phyloP scores from a whole-genome alignment of 2,329 filamentous ascomycete genomes.

The Fusarium camptoceras region DNA sequence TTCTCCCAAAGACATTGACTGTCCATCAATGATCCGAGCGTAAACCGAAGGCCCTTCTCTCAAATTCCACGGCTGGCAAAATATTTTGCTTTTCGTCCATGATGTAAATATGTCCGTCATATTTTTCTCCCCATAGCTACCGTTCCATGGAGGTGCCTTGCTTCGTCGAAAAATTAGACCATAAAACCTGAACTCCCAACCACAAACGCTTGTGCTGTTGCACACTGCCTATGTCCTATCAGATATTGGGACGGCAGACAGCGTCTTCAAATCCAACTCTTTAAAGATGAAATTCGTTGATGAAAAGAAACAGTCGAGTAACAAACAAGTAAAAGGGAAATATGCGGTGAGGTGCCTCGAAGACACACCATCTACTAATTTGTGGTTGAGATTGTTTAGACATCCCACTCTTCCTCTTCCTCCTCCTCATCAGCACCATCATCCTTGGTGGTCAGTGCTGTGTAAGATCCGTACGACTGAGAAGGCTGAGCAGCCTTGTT shows the following conservation, averaged over 20 bases:
- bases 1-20: slow-evolving; percentile 17
- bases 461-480: slow-evolving; percentile 61
- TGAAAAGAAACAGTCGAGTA: slow-evolving; percentile 39
- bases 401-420: slow-evolving; percentile 65
- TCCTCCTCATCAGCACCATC: slow-evolving; percentile 57
- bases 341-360: slow-evolving; percentile 10
- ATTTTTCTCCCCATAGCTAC: slow-evolving; percentile 21
- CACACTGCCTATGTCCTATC: slow-evolving; percentile 37
- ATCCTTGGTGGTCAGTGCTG: slow-evolving; percentile 59
- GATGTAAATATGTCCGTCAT: slow-evolving; percentile 26
- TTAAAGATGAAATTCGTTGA: slow-evolving; percentile 29
- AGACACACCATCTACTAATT: slow-evolving; percentile 21
- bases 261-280: slow-evolving; percentile 41
- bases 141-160: slow-evolving; percentile 17
- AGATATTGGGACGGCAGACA: slow-evolving; percentile 33
- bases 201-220: slow-evolving; percentile 44
- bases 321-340: slow-evolving; percentile 30
- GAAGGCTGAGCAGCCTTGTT: slow-evolving; percentile 50
- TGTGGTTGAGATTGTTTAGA: slow-evolving; percentile 48
- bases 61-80: slow-evolving; percentile 16
- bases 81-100: slow-evolving; percentile 35
- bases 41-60: slow-evolving; percentile 14
- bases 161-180: slow-evolving; percentile 32
- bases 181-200: slow-evolving; percentile 45
- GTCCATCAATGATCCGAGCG: slow-evolving; percentile 5